These are phyloP conservation scores for Talaromyces piceae DNA, from an alignment of 2,329 filamentous ascomycete genomes.

Conservation along the genomic window DNA sequence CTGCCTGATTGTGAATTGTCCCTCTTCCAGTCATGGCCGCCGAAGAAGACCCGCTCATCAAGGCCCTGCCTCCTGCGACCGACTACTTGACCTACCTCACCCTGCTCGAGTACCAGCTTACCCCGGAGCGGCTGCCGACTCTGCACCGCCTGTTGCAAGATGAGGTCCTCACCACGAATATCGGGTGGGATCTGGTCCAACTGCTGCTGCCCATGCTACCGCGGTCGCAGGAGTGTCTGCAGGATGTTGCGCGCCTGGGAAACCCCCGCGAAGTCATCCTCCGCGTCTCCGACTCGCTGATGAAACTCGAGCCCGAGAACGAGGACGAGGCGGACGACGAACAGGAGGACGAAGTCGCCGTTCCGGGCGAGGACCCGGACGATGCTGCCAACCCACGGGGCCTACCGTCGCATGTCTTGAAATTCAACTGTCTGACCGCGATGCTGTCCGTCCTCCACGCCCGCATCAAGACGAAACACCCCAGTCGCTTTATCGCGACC, in stretches of 20 bases:
- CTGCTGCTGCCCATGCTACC: constrained; percentile 54
- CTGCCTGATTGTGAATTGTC: background rate
- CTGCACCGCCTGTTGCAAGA: constrained; percentile 55
- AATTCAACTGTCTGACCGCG: constrained; percentile 37
- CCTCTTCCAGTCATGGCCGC: constrained; percentile 18
- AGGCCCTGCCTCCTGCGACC: constrained; percentile 53
- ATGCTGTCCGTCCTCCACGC: constrained; percentile 54
- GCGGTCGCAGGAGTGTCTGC: constrained; percentile 50
- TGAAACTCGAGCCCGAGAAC: constrained; percentile 46
- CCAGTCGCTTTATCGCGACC: constrained; percentile 57
- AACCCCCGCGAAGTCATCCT: constrained; percentile 59
- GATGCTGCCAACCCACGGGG: no score
- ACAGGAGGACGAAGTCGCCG: constrained; percentile 17
- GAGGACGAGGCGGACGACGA: constrained; percentile 28
- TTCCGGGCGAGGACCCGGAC: background rate
- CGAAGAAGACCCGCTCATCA: constrained; percentile 45
- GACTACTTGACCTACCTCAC: constrained; percentile 62
- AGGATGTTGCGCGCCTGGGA: constrained; percentile 54
- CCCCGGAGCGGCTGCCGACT: constrained; percentile 48
- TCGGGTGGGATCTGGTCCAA: constrained; percentile 60
- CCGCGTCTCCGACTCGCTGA: constrained; percentile 55
- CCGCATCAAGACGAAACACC: constrained; percentile 56
- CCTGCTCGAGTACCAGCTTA: constrained; percentile 58
- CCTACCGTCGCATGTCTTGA: constrained; percentile 23
- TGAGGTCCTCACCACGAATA: constrained; percentile 53